These are phyloP conservation scores for Vaccinium corymbosum DNA, from an alignment of 148 eudicot genomes.

Conservation along the genomic window DNA sequence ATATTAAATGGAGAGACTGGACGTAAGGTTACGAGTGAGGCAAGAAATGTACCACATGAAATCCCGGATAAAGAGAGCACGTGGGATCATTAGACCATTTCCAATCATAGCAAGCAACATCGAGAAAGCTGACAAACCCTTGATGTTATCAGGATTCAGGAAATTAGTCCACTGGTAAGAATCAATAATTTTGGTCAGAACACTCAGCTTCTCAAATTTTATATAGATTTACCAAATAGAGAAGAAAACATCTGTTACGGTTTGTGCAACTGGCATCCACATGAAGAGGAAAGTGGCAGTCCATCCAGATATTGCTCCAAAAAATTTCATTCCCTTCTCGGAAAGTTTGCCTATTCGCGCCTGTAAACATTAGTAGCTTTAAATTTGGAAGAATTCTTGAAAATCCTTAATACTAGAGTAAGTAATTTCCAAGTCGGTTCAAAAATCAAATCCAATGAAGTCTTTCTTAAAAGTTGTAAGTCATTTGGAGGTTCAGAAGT, in stretches of 20 bases:
- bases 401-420: background rate
- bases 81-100: slow-evolving; percentile 93
- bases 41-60: slow-evolving; percentile 74
- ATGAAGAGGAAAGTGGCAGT: slow-evolving; percentile 98
- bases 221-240: background rate
- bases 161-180: slow-evolving; percentile 85
- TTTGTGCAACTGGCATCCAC: slow-evolving; percentile 99
- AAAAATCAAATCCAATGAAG: background rate
- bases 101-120: slow-evolving; percentile 96
- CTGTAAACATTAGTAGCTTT: slow-evolving; percentile 34
- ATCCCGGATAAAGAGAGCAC: slow-evolving; percentile 86
- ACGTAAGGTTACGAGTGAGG: slow-evolving; percentile 9
- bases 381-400: slow-evolving; percentile 15
- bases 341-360: slow-evolving; percentile 83
- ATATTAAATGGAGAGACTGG: background rate
- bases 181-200: slow-evolving; percentile 12
- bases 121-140: slow-evolving; percentile 85
- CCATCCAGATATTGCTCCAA: slow-evolving; percentile 86
- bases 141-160: slow-evolving; percentile 85
- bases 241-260: slow-evolving; percentile 35
- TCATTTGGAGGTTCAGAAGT: background rate
- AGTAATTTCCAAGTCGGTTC: background rate
- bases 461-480: background rate
- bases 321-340: slow-evolving; percentile 55
- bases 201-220: background rate